Conservation (phyloP, 2,329 filamentous ascomycete species). For the Corynespora cassiicola region DNA sequence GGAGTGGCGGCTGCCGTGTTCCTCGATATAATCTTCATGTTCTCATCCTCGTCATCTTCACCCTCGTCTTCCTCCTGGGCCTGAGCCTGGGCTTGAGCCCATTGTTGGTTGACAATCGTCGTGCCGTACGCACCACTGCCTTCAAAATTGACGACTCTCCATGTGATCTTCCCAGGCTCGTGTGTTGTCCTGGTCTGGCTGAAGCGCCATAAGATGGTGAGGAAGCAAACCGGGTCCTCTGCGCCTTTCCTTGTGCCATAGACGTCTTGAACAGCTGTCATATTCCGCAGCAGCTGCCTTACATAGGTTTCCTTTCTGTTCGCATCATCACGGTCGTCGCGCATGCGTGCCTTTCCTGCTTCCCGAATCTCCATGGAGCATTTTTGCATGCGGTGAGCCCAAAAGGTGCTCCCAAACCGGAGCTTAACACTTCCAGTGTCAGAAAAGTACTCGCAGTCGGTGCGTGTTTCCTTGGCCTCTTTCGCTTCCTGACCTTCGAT, state of each 20-base stretch:
- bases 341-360: conserved; percentile 25
- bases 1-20: not conserved
- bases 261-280: conserved; percentile 53
- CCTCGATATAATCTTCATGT: conserved; percentile 4
- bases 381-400: conserved; percentile 46
- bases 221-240: conserved; percentile 30
- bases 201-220: conserved; percentile 49
- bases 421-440: conserved; percentile 34
- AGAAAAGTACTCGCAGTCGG: conserved; percentile 24
- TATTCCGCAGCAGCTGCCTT: conserved; percentile 35
- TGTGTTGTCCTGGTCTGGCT: conserved; percentile 31
- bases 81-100: conserved; percentile 24
- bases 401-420: conserved; percentile 52
- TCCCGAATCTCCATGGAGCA: too few relatives aligned
- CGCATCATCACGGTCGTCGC: conserved; percentile 21
- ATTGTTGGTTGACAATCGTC: conserved; percentile 13
- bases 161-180: conserved; percentile 39
- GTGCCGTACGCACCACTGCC: conserved; percentile 6
- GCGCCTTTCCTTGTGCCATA: conserved; percentile 38
- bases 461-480: conserved; percentile 29
- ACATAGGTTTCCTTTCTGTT: conserved; percentile 33
- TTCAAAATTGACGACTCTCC: conserved; percentile 40
- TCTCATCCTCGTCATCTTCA: conserved; percentile 15
- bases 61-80: conserved; percentile 10
- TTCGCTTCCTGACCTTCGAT: conserved; percentile 22